A percentile compares a stretch with the other conserved stretches of the same genome.
phyloP scores from a whole-genome alignment of 345 rosid species.

The Murraya paniculata region DNA sequence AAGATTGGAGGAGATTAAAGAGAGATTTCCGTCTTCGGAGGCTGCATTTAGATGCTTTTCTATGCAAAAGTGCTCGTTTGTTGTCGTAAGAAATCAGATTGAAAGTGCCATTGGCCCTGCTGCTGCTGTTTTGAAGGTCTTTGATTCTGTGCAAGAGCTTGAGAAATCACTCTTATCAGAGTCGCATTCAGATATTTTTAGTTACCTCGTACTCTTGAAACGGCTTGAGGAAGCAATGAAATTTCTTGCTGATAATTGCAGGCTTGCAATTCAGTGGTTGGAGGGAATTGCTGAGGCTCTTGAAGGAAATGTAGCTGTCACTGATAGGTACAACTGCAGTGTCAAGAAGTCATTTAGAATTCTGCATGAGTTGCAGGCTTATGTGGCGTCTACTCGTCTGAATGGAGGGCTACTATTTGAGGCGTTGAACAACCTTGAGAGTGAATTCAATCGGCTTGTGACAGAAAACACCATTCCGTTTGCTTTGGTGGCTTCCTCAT shows the following conservation, averaged over 20 bases:
- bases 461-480: conserved; percentile 27
- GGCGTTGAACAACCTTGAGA: conserved; percentile 39
- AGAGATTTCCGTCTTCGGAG: conserved; percentile 40
- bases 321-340: conserved; percentile 32
- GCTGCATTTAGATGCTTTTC: conserved; percentile 30
- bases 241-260: conserved; percentile 62
- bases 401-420: conserved; percentile 47
- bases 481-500: conserved; percentile 12
- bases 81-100: conserved; percentile 47
- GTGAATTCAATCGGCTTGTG: conserved; percentile 49
- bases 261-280: conserved; percentile 72
- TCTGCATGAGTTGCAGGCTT: conserved; percentile 40
- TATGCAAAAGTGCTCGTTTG: conserved; percentile 31
- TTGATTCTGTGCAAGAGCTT: conserved; percentile 44
- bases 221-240: conserved; percentile 59
- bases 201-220: conserved; percentile 45
- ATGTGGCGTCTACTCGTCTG: conserved; percentile 31
- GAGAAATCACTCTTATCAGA: conserved; percentile 36
- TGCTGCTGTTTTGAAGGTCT: conserved; percentile 53
- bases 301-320: conserved; percentile 36
- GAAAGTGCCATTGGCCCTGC: conserved; percentile 55
- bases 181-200: conserved; percentile 26
- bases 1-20: conserved; percentile 36
- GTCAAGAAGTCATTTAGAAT: conserved; percentile 42
- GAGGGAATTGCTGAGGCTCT: conserved; percentile 46